Conservation (phyloP, 345 rosid species). For the Crucihimalaya himalaica region DNA sequence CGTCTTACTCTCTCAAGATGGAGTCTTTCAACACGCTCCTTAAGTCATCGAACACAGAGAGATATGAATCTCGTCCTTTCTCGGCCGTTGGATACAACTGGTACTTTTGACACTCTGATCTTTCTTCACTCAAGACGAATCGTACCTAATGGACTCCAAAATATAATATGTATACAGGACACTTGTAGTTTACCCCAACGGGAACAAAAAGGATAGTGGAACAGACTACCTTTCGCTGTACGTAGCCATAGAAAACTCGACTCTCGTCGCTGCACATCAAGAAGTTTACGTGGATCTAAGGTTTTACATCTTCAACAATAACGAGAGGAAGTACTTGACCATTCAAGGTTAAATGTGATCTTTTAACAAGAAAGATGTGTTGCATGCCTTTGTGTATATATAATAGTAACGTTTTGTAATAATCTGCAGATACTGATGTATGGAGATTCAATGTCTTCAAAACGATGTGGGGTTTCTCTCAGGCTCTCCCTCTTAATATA, state of each 20-base stretch:
- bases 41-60: background rate
- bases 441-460: slow-evolving; percentile 17
- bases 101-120: background rate
- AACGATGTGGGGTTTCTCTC: slow-evolving; percentile 35
- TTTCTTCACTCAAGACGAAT: background rate
- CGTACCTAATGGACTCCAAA: background rate
- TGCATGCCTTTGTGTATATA: too few relatives aligned
- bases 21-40: slow-evolving; percentile 13
- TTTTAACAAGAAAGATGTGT: too few relatives aligned
- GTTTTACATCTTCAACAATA: slow-evolving; percentile 21
- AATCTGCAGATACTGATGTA: slow-evolving; percentile 9
- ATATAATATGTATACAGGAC: background rate
- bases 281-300: slow-evolving; percentile 15
- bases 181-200: slow-evolving; percentile 7
- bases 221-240: slow-evolving; percentile 9
- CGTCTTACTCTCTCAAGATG: slow-evolving; percentile 22
- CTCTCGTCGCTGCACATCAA: background rate
- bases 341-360: slow-evolving; percentile 8
- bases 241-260: slow-evolving; percentile 14
- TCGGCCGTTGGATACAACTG: background rate
- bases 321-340: slow-evolving; percentile 16
- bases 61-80: slow-evolving; percentile 7
- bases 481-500: background rate
- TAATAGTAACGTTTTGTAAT: too few relatives aligned
- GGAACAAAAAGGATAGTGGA: slow-evolving; percentile 3